These are phyloP conservation scores for Xylaria longipes DNA, from an alignment of 495 filamentous ascomycete species.

Conservation along the genomic window DNA sequence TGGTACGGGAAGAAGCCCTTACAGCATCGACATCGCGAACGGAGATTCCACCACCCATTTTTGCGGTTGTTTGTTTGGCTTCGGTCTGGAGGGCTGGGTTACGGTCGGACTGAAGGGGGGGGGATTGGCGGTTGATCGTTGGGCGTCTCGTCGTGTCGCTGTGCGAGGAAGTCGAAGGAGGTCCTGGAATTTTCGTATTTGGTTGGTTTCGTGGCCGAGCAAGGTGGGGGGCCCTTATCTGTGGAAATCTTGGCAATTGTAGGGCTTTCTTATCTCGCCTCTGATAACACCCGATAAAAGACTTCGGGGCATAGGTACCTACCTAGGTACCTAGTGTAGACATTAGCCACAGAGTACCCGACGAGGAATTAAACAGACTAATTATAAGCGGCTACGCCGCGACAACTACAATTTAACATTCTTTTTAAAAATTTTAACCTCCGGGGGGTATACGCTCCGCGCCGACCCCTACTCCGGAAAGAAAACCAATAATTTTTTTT, in stretches of 20 bases:
- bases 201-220: conserved; percentile 20
- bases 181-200: conserved; percentile 12
- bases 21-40: conserved; percentile 82
- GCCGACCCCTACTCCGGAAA: too few species aligned
- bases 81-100: neutral
- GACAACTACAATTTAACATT: too few species aligned
- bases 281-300: conserved; percentile 15
- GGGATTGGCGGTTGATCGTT: conserved; percentile 12
- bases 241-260: conserved; percentile 20
- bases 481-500: too few species aligned
- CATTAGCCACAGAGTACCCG: too few species aligned
- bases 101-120: conserved; percentile 14
- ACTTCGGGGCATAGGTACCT: neutral
- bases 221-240: conserved; percentile 17
- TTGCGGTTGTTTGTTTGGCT: conserved; percentile 54
- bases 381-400: too few species aligned
- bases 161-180: conserved; percentile 12
- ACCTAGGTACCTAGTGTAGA: too few species aligned
- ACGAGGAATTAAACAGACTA: too few species aligned
- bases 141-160: conserved; percentile 16
- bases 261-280: conserved; percentile 25
- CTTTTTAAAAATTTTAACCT: too few species aligned
- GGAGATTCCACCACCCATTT: conserved; percentile 76
- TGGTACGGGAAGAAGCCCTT: conserved; percentile 57
- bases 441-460: too few species aligned